Evolutionary conservation across 441 rosid genomes (phyloP), one percentile per base, ranked within the genome.

Genomic region (Euphorbia schlechtendalii): DNA sequence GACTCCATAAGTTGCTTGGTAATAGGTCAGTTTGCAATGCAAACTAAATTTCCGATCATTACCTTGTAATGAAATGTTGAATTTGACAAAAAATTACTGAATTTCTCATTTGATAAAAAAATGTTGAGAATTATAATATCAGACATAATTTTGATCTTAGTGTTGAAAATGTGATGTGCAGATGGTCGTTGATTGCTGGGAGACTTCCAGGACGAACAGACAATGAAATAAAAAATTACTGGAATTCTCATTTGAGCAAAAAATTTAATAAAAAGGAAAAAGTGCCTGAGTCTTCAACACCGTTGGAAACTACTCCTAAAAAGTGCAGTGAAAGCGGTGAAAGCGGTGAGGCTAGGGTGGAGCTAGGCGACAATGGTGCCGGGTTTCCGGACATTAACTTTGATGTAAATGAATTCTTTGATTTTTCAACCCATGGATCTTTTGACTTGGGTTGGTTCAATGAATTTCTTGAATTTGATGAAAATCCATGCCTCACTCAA

Each of bases 181-280:
- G 97, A 71, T 90, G 97, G 97, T 77, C 96, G 10, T 40, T 90
- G 67, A 86, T 90, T 55, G 97, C 97, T 10, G 92, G 97, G 41
- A 84, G 97, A 72, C 78, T 90, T 63, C 97, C 97, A 0, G 97
- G 97, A 51, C 80, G 96, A 68, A 83, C 90, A 0, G 97, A 88
- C 65, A 81, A 83, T 69, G 92, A 88, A 78, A 87, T 68, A 32
- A 32, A 32, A 6, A 32, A 32, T 6, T 32, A 32, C 34, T 32
- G 34, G 6, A 32, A 32, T 32, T 82, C 91, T 48, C 86, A 82
- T 81, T 72, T 90, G 71, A 69, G 83, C 64, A 82, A 74, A 61
- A 90, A 88, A 69, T 82, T 85, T 69, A 55, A 77, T 78, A 74
- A 69, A 15, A 63, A 61, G 28, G 74, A 68, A 63, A 71, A 70